phyloP scores from a whole-genome alignment of 192 early-diverging fungal species.

The Coemansia sp. region DNA sequence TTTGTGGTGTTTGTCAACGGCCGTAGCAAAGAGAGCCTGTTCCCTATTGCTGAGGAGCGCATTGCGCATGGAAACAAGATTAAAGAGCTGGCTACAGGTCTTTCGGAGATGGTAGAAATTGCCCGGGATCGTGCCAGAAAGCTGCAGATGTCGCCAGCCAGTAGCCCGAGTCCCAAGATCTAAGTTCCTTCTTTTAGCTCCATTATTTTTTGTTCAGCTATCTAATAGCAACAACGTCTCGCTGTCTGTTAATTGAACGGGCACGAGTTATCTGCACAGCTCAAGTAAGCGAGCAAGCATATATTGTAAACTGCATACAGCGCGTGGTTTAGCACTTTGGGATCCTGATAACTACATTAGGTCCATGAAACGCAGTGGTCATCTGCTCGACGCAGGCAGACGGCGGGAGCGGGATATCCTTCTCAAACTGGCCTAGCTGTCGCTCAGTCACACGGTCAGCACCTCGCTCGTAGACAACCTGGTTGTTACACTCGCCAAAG shows the following conservation, averaged over 20 bases:
- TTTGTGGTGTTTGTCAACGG: slow-evolving; percentile 85
- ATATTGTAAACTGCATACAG: neutral
- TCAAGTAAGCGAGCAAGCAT: neutral
- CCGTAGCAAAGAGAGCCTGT: slow-evolving; percentile 68
- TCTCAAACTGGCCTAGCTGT: slow-evolving; percentile 54
- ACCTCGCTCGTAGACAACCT: slow-evolving; percentile 27
- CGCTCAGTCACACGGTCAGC: slow-evolving; percentile 41
- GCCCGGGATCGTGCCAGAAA: slow-evolving; percentile 78
- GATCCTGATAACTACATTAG: slow-evolving; percentile 25
- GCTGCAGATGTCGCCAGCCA: slow-evolving; percentile 30
- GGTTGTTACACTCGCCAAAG: slow-evolving; percentile 42
- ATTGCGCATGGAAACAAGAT: slow-evolving; percentile 61
- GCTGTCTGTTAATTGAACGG: neutral
- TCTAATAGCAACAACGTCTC: neutral
- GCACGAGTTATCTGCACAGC: neutral
- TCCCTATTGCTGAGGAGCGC: slow-evolving; percentile 72
- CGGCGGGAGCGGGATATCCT: slow-evolving; percentile 46
- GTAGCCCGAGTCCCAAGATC: slow-evolving; percentile 23
- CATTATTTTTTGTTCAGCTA: neutral
- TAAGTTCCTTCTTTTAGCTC: slow-evolving; percentile 1
- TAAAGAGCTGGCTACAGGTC: slow-evolving; percentile 68
- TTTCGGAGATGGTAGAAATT: slow-evolving; percentile 79
- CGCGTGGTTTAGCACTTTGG: slow-evolving; percentile 15
- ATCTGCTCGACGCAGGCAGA: slow-evolving; percentile 34
- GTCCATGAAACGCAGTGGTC: slow-evolving; percentile 21